Evolutionary conservation across 495 filamentous ascomycete species (phyloP), one percentile per base, ranked within the genome.

Genomic region (Jackrogersella multiformis): DNA sequence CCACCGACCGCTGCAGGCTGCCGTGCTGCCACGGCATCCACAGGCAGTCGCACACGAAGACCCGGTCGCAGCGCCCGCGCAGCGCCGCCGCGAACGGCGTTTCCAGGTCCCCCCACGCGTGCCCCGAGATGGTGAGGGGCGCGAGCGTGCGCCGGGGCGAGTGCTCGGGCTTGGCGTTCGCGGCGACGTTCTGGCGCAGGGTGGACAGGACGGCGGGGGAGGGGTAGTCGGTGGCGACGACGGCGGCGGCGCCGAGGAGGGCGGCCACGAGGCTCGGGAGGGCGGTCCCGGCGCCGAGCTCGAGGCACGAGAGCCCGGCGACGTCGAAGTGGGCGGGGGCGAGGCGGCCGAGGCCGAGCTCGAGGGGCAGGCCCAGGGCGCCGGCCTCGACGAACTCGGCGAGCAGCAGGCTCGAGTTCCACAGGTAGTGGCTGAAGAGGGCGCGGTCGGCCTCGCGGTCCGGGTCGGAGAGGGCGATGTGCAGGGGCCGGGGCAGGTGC

Each of bases 1-100:
- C 75, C 73, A 97, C 88, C 7, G 90, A 92, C 18, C 75, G 77
- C 38, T 79, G 82, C 12, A 97, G 85, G 71, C 90, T 91, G 23
- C 77, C 80, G 72, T 97, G 93, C 79, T 95, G 86, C 72, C 79
- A 84, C 10, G 80, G 83, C 89, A 96, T 92, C 93, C 93, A 97
- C 61, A 92, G 81, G 74, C 92, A 96, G 72, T 97, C 93, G 39
- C 91, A 90, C 1, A 88, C 90, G 30, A 96, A 80, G 21, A 97
- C 87, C 51, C 89, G 85, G 7, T 87, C 87, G 71, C 88, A 96
- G 2, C 60, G 59, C 7, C 80, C 81, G 5, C 77, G 78, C 64
- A 88, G 71, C 6, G 61, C 66, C 1, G 59, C 48, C 0, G 90
- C 86, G 66, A 92, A 86, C 0, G 75, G 38, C 49, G 88, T 84